phyloP scores from a whole-genome alignment of 331 rosid species.

The Malus hybrid region DNA sequence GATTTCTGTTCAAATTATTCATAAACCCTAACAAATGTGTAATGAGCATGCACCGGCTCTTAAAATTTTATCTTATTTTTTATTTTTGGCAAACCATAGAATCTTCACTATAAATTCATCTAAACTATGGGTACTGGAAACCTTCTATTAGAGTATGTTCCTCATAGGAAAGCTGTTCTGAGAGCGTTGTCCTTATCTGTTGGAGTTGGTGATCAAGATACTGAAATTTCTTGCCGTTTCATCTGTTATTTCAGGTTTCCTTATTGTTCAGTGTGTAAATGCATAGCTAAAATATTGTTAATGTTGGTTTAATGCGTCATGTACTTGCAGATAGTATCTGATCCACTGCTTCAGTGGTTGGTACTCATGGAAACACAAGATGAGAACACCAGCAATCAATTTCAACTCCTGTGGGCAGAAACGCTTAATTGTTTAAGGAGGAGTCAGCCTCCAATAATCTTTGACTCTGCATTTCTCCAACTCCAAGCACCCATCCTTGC shows the following conservation, averaged over 20 bases:
- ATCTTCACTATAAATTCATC: too few species aligned
- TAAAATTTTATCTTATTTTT: too few species aligned
- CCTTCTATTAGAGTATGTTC: neutral
- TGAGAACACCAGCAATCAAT: slow-evolving; percentile 20
- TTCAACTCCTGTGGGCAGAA: slow-evolving; percentile 57
- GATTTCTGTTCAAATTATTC: neutral
- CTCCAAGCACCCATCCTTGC: slow-evolving; percentile 53
- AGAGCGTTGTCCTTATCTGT: neutral
- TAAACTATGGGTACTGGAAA: neutral
- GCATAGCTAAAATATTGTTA: neutral
- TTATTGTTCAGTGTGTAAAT: neutral
- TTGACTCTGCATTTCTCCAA: slow-evolving; percentile 52
- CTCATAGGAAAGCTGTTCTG: neutral
- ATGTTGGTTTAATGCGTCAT: neutral
- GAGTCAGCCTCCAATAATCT: slow-evolving; percentile 52
- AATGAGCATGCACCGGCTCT: neutral
- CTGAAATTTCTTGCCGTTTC: slow-evolving; percentile 27
- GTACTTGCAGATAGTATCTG: slow-evolving; percentile 43
- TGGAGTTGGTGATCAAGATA: neutral
- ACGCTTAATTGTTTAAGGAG: slow-evolving; percentile 39
- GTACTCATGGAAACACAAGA: slow-evolving; percentile 34
- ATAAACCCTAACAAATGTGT: neutral
- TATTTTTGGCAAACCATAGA: too few species aligned
- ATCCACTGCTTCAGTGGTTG: slow-evolving; percentile 64
- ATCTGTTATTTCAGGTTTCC: neutral